Percentiles rank a stretch among this genome's conserved stretches.
phyloP scores from a whole-genome alignment of 495 filamentous ascomycete species.

The Trichoderma asperelloides region DNA sequence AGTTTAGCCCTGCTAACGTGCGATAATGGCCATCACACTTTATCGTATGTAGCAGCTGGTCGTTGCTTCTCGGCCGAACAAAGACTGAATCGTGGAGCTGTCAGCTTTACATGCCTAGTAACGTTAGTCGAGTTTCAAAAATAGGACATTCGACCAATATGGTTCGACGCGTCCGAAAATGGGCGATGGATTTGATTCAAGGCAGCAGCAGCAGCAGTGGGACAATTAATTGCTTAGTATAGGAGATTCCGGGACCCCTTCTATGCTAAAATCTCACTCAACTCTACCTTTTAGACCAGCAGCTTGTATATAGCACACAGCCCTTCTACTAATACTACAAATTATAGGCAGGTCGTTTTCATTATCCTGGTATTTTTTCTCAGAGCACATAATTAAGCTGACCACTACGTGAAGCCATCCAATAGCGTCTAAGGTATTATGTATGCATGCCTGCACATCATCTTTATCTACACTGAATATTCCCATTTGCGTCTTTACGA shows the following conservation, averaged over 20 bases:
- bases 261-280: neutral
- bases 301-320: neutral
- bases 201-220: neutral
- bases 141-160: neutral
- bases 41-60: too few species aligned
- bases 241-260: neutral
- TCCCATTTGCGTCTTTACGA: neutral
- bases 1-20: too few species aligned
- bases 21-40: too few species aligned
- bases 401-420: neutral
- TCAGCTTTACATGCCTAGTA: neutral
- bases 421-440: neutral
- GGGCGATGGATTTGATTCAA: neutral
- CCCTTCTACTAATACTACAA: neutral
- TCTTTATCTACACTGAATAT: neutral
- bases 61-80: too few species aligned
- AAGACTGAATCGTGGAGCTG: neutral
- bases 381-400: neutral
- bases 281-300: neutral
- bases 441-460: neutral
- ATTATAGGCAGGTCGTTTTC: conserved; percentile 1
- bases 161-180: neutral
- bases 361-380: neutral
- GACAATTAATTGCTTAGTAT: neutral
- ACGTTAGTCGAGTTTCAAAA: neutral